phyloP scores from a whole-genome alignment of 2,329 filamentous ascomycete genomes.

The Fusarium ambrosium region DNA sequence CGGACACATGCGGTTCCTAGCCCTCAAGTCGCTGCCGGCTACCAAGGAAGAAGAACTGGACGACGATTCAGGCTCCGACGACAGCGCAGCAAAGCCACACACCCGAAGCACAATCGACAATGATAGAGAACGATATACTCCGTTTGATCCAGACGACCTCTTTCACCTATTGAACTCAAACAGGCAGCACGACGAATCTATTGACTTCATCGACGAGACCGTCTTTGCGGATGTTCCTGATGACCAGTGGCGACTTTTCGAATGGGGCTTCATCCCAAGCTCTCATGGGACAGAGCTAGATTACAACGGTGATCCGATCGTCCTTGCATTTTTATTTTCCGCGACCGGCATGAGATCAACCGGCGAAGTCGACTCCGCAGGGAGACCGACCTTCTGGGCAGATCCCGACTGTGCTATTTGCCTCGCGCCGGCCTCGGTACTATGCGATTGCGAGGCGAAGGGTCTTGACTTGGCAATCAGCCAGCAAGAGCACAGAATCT shows the following conservation, averaged over 20 bases:
- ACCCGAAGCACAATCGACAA: background rate
- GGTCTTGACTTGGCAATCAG: background rate
- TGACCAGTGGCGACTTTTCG: background rate
- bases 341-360: background rate
- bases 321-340: background rate
- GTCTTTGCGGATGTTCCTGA: background rate
- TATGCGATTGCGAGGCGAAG: background rate
- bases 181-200: background rate
- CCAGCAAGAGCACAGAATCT: background rate
- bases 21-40: slow-evolving; percentile 22
- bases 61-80: background rate
- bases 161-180: background rate
- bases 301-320: background rate
- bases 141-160: background rate
- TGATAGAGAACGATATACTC: background rate
- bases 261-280: background rate
- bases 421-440: background rate
- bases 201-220: background rate
- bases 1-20: slow-evolving; percentile 16
- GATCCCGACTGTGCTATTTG: background rate
- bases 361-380: background rate
- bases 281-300: background rate
- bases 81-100: background rate
- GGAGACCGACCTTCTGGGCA: too few species aligned
- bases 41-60: background rate